Evolutionary conservation across 2,329 filamentous ascomycete genomes (phyloP), one percentile per base, ranked within the genome.

Genomic region (Microsporum canis): DNA sequence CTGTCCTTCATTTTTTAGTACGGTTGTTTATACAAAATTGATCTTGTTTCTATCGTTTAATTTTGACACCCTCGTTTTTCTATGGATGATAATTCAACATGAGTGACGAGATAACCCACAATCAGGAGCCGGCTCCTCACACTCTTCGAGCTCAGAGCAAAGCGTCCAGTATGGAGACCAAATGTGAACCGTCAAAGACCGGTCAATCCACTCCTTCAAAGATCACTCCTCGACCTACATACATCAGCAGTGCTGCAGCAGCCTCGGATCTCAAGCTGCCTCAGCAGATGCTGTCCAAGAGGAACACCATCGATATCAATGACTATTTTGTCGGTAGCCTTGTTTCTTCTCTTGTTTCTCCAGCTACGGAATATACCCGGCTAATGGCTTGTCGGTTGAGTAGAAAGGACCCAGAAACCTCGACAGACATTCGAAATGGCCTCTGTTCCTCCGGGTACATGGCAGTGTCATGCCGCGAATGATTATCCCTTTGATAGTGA

Each of bases 401-500:
- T 47, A 67, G 60, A 59, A 62, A 34, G 75, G 70, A 17, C 88
- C 88, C 57, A 82, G 86, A 63, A 84, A 90, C 70, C 82, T 89
- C 65, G 79, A 84, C 62, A 83, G 83, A 68, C 87, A 91, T 72
- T 89, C 87, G 23, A 90, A 88, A 78, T 86, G 87, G 80, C 88
- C 88, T 17, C 81, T 84, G 64, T 87, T 90, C 70, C 75, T 91
- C 71, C 86, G 87, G 62, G 80, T 91, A 75, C 87, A 89, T 71
- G 88, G 88, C 67, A 88, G 84, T 64, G 84, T 91, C 63, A 71
- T 87, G 61, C 88, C 88, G 10, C 85, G 88, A 69, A 83, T 91
- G 81, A 82, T 91, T 43, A 70, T 91, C 5, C 88, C 88, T 0
- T 71, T 91, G 23, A 6, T 80, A 8, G 79, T 86, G 62, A 78